These are phyloP conservation scores for Neurospora sp. DNA, from an alignment of 2,329 filamentous ascomycete species.

Conservation along the genomic window DNA sequence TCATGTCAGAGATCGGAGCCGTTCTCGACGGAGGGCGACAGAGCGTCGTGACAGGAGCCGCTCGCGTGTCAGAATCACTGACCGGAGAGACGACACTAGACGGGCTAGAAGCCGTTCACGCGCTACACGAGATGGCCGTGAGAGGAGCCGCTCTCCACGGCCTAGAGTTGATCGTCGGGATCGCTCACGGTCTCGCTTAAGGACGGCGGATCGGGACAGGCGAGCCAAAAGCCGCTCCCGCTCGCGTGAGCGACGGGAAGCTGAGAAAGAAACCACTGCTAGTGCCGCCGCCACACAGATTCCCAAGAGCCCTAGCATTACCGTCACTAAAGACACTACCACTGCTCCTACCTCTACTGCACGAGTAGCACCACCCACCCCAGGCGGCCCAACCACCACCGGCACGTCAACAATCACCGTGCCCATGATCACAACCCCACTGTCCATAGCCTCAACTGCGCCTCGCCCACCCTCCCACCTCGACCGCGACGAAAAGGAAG, in stretches of 20 bases:
- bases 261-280: background rate
- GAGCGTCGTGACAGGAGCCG: constrained; percentile 21
- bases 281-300: background rate
- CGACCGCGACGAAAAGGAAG: constrained; percentile 40
- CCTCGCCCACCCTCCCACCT: constrained; percentile 29
- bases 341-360: background rate
- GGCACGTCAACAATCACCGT: constrained; percentile 10
- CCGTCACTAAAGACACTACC: constrained; percentile 3
- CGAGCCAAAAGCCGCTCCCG: constrained; percentile 33
- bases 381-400: constrained; percentile 2
- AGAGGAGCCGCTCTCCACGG: constrained; percentile 21
- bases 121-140: constrained; percentile 15
- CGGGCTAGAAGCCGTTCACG: constrained; percentile 17
- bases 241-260: constrained; percentile 11
- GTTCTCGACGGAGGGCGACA: constrained; percentile 13
- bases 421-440: constrained; percentile 19
- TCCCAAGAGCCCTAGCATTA: constrained; percentile 3
- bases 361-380: background rate
- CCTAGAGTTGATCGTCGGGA: constrained; percentile 20
- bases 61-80: constrained; percentile 16
- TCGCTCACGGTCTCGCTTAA: constrained; percentile 20
- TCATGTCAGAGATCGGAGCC: constrained; percentile 18
- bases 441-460: constrained; percentile 28
- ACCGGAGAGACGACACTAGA: constrained; percentile 18
- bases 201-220: constrained; percentile 20